These are phyloP conservation scores for Eucalyptus albens DNA, from an alignment of 345 rosid species.

Conservation along the genomic window DNA sequence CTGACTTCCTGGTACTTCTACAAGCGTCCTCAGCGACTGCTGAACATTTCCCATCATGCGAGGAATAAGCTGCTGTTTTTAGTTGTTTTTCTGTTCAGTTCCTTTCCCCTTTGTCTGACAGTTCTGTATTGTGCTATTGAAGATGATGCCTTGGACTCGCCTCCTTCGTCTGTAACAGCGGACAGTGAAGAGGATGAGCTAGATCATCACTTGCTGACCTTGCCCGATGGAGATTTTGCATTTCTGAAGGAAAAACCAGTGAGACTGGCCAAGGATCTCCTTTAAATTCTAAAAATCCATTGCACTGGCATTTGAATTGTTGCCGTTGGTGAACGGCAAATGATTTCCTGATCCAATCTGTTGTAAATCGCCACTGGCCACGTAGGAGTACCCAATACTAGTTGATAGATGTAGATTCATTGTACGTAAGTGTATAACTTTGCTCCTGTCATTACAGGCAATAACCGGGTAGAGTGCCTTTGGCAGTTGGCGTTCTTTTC, in stretches of 20 bases:
- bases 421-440: not conserved
- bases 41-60: not conserved
- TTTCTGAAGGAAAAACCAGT: slow-evolving; percentile 58
- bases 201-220: slow-evolving; percentile 55
- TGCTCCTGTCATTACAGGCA: not conserved
- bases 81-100: not conserved
- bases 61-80: not conserved
- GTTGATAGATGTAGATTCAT: not conserved
- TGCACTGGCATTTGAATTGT: not conserved
- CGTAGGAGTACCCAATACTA: not conserved
- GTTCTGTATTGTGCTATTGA: slow-evolving; percentile 11
- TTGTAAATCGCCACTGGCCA: not conserved
- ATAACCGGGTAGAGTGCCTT: not conserved
- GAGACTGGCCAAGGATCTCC: slow-evolving; percentile 48
- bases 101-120: not conserved
- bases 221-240: slow-evolving; percentile 48
- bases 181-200: slow-evolving; percentile 64
- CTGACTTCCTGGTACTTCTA: not conserved
- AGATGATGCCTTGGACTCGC: slow-evolving; percentile 48
- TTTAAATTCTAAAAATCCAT: not conserved
- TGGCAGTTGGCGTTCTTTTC: not conserved
- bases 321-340: not conserved
- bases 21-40: not conserved
- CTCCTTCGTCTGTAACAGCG: slow-evolving; percentile 32
- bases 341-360: not conserved